phyloP scores from a whole-genome alignment of 139 green algal species.

The Chlorella vulgaris region DNA sequence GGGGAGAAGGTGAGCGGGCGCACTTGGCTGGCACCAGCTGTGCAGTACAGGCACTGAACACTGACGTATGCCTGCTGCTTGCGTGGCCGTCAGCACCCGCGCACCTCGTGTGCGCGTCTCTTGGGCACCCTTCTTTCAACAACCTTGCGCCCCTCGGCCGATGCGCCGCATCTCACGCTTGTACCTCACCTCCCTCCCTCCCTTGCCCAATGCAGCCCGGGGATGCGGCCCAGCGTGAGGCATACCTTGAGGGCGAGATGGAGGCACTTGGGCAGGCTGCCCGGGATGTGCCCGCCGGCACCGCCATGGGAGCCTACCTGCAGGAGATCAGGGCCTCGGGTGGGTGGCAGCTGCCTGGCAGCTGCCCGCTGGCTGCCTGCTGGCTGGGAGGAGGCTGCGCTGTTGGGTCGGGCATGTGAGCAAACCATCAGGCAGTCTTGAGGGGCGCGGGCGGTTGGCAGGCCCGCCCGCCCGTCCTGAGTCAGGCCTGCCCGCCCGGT shows the following conservation, averaged over 20 bases:
- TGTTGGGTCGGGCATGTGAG: no score
- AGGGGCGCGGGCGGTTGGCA: no score
- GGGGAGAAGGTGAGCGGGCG: neutral
- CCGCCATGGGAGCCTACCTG: slow-evolving; percentile 31
- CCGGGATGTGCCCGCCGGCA: slow-evolving; percentile 43
- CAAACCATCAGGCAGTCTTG: no score
- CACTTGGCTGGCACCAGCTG: neutral
- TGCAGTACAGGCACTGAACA: no score
- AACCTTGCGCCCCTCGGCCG: no score
- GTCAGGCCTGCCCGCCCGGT: no score
- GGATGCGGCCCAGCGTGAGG: slow-evolving; percentile 27
- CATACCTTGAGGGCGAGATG: slow-evolving; percentile 46
- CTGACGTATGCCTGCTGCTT: neutral
- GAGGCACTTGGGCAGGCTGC: slow-evolving; percentile 44
- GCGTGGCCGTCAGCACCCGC: no score
- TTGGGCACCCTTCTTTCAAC: no score
- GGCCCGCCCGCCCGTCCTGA: no score
- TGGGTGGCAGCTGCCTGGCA: neutral
- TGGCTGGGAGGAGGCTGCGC: no score
- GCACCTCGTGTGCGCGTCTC: no score
- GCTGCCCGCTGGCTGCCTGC: neutral
- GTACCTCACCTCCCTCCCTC: neutral
- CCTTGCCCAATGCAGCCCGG: neutral
- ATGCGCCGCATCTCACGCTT: no score
- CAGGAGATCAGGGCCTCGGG: slow-evolving; percentile 34